These are phyloP conservation scores for Chlamydomonas schloesseri DNA, from an alignment of 139 green algal genomes.

Conservation along the genomic window DNA sequence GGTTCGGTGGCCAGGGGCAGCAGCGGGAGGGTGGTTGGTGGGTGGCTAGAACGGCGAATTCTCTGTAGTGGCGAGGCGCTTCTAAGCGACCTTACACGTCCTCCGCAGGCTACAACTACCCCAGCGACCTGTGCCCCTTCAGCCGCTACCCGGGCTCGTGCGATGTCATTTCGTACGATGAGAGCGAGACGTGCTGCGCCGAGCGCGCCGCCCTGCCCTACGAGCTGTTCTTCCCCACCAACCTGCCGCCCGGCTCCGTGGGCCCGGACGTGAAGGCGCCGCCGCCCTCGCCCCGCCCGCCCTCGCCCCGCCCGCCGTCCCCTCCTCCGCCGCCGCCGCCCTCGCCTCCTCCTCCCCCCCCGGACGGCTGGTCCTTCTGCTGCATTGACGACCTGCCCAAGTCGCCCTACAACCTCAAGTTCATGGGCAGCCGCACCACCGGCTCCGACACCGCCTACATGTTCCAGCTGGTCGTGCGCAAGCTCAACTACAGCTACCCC, in stretches of 20 bases:
- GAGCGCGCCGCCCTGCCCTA: conserved; percentile 37
- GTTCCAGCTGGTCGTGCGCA: conserved; percentile 51
- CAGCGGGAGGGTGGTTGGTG: no score
- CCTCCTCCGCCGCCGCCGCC: conserved; percentile 7
- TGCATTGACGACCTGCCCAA: conserved; percentile 53
- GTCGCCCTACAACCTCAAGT: conserved; percentile 51
- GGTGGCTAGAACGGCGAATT: no score
- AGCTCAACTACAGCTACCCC: neutral
- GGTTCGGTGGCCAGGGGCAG: no score
- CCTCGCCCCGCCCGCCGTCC: neutral
- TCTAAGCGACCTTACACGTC: no score
- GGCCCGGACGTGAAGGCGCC: neutral
- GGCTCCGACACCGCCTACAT: conserved; percentile 60
- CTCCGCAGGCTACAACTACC: conserved; percentile 25
- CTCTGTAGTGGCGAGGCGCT: no score
- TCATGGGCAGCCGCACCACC: conserved; percentile 17
- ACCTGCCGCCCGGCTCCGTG: neutral
- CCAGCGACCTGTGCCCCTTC: conserved; percentile 33
- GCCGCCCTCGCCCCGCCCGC: neutral
- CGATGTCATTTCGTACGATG: conserved; percentile 55
- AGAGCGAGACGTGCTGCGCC: conserved; percentile 47
- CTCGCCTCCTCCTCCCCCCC: conserved; percentile 41
- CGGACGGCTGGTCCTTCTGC: conserved; percentile 44
- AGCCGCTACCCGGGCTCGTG: conserved; percentile 36
- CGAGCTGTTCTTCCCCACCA: neutral